phyloP scores from a whole-genome alignment of 1,139 yeast genomes.

The Hansenula lynferdii region DNA sequence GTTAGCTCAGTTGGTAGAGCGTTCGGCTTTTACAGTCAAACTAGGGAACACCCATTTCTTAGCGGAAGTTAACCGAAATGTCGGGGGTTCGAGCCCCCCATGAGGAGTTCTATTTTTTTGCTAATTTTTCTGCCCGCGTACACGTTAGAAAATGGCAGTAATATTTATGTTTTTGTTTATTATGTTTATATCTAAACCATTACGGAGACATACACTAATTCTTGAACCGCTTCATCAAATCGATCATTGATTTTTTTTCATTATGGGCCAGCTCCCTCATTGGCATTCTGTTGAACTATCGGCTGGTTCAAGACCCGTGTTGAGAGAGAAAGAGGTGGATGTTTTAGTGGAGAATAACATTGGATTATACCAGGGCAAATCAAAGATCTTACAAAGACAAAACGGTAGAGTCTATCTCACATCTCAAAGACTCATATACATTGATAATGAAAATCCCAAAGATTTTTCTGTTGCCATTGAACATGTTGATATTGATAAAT shows the following conservation, averaged over 20 bases:
- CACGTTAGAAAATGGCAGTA: no score
- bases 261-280: constrained; percentile 18
- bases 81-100: constrained; percentile 12
- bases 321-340: constrained; percentile 38
- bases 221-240: no score
- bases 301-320: constrained; percentile 41
- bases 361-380: constrained; percentile 69
- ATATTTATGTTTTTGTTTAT: no score
- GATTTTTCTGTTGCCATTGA: constrained; percentile 45
- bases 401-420: constrained; percentile 79
- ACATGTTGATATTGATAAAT: constrained; percentile 38
- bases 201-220: no score
- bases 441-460: constrained; percentile 46
- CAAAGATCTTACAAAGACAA: constrained; percentile 60
- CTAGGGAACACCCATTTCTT: constrained; percentile 4
- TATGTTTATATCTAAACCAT: no score
- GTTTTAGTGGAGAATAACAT: constrained; percentile 47
- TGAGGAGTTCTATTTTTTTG: constrained; percentile 6
- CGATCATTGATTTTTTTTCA: no score
- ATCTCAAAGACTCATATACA: constrained; percentile 63
- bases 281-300: constrained; percentile 43
- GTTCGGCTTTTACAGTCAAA: constrained; percentile 9
- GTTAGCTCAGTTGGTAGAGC: constrained; percentile 12
- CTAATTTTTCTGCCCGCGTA: no score
- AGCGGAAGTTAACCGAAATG: constrained; percentile 11